phyloP scores from a whole-genome alignment of 2,329 filamentous ascomycete species.

The Fusarium compactum region DNA sequence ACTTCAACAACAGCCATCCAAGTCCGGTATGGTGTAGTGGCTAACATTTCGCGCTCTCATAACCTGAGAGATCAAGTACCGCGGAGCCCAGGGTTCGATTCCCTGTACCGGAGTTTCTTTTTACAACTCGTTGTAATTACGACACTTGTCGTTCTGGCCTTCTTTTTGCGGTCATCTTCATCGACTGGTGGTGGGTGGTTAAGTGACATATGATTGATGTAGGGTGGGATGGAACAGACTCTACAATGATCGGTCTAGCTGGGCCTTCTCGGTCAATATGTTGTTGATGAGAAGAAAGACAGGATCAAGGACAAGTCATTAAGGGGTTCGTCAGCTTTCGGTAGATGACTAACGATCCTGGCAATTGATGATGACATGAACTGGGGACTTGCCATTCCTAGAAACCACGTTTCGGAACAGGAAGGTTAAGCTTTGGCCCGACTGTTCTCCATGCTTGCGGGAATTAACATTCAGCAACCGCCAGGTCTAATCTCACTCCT shows the following conservation, averaged over 20 bases:
- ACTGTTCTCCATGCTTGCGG: not conserved
- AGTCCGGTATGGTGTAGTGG: conserved; percentile 52
- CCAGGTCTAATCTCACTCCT: not conserved
- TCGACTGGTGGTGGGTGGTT: not conserved
- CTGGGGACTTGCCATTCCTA: not conserved
- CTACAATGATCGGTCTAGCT: no score
- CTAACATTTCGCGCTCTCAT: conserved; percentile 51
- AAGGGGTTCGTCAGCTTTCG: not conserved
- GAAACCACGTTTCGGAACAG: not conserved
- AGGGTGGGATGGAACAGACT: no score
- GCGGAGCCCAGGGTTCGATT: no score
- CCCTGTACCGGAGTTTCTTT: not conserved
- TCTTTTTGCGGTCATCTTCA: not conserved
- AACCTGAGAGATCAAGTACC: no score
- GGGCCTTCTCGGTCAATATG: not conserved
- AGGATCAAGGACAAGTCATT: not conserved
- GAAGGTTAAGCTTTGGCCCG: not conserved
- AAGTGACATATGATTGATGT: no score
- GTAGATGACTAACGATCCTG: not conserved
- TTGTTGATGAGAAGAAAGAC: not conserved
- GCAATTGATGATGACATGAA: not conserved
- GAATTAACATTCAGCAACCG: not conserved
- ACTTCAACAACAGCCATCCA: not conserved
- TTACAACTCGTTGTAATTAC: not conserved
- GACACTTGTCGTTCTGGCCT: not conserved